phyloP scores from a whole-genome alignment of 352 stramenopile genomes.

The Aphanomyces euteiches region DNA sequence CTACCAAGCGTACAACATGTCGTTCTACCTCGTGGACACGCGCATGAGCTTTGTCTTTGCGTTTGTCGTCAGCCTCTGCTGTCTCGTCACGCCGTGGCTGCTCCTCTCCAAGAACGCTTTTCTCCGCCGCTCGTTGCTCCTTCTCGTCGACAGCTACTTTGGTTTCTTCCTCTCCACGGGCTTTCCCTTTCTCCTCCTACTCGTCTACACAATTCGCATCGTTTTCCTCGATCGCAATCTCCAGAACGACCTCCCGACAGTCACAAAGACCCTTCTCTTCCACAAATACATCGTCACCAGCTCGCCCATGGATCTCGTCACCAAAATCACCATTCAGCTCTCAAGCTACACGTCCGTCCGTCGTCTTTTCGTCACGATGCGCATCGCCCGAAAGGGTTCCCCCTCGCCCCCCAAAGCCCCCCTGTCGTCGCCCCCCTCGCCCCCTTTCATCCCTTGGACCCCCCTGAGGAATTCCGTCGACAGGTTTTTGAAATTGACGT shows the following conservation, averaged over 20 bases:
- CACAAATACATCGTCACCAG: neutral
- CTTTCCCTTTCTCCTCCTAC: neutral
- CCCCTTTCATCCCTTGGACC: too few relatives aligned
- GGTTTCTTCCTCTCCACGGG: constrained; percentile 17
- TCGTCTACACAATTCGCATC: neutral
- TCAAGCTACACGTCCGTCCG: neutral
- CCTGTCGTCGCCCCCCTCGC: too few relatives aligned
- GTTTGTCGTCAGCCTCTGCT: neutral
- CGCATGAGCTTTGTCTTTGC: neutral
- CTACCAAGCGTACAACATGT: constrained; percentile 23
- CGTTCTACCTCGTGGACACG: neutral
- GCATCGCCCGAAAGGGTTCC: neutral
- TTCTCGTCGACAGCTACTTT: constrained; percentile 7
- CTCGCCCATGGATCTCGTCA: neutral
- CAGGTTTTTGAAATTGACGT: too few relatives aligned
- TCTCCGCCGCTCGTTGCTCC: neutral
- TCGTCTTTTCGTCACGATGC: neutral
- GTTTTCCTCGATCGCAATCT: neutral
- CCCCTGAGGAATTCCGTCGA: too few relatives aligned
- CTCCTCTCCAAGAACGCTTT: constrained; percentile 9
- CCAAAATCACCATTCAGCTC: neutral
- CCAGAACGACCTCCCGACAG: too few relatives aligned
- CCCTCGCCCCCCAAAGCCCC: too few relatives aligned
- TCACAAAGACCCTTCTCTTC: neutral
- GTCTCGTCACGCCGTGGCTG: constrained; percentile 1